Conservation (phyloP, 345 rosid species). For the Rhizophora mangle region DNA sequence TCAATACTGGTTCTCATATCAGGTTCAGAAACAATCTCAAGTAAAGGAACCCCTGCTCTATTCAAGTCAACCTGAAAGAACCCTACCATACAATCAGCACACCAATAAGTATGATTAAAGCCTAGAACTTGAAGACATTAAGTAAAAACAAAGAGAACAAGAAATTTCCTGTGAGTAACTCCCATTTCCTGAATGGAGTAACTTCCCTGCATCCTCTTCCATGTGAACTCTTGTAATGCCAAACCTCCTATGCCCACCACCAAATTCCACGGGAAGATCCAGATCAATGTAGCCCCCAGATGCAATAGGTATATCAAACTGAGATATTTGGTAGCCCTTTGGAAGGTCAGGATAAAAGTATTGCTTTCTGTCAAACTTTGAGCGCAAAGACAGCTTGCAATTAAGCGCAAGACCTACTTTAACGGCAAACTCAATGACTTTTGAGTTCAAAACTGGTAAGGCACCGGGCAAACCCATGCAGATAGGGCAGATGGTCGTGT, state of each 20-base stretch:
- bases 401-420: conserved; percentile 83
- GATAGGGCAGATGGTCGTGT: conserved; percentile 72
- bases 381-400: conserved; percentile 70
- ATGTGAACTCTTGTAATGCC: conserved; percentile 94
- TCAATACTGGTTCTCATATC: conserved; percentile 90
- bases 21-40: conserved; percentile 97
- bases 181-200: conserved; percentile 71
- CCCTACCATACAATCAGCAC: neutral
- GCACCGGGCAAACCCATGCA: conserved; percentile 99
- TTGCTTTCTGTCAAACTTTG: conserved; percentile 94
- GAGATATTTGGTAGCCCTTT: conserved; percentile 93
- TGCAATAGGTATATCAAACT: conserved; percentile 93
- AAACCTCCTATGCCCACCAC: conserved; percentile 87
- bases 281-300: conserved; percentile 66
- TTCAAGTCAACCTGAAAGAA: conserved; percentile 76
- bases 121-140: conserved; percentile 2
- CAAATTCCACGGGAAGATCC: conserved; percentile 85
- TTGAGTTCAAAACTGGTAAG: conserved; percentile 76
- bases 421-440: conserved; percentile 80
- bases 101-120: neutral
- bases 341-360: conserved; percentile 98
- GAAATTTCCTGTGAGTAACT: conserved; percentile 65
- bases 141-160: conserved; percentile 21
- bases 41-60: conserved; percentile 96
- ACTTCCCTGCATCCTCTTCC: conserved; percentile 98